Percentiles rank a stretch among this genome's conserved stretches.
phyloP scores from a whole-genome alignment of 208 protist genomes.

The Leishmania major region DNA sequence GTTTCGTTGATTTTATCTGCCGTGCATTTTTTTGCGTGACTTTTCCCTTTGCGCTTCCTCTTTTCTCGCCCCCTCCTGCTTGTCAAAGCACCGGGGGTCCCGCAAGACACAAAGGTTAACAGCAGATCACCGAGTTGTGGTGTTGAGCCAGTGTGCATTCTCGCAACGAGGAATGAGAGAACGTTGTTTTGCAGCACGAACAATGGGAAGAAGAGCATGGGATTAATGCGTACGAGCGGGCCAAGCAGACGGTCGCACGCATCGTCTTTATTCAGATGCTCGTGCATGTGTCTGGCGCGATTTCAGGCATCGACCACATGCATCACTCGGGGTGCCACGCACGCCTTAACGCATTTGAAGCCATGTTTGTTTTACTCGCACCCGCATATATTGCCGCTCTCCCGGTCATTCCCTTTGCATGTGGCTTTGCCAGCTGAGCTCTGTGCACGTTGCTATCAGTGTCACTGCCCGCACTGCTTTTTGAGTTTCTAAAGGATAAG shows the following conservation, averaged over 20 bases:
- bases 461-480: not conserved
- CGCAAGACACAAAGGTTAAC: not conserved
- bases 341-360: not conserved
- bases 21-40: not conserved
- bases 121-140: not conserved
- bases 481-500: not conserved
- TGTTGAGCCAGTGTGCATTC: not conserved
- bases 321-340: too few relatives aligned
- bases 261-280: not conserved
- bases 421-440: not conserved
- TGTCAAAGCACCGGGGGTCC: not conserved
- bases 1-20: not conserved
- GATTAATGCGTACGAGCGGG: not conserved
- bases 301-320: not conserved
- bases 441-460: not conserved
- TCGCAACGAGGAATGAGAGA: not conserved
- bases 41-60: not conserved
- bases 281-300: not conserved
- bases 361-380: not conserved
- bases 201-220: not conserved
- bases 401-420: not conserved
- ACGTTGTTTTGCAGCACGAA: not conserved
- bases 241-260: not conserved
- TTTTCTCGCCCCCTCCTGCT: not conserved
- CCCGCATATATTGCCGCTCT: not conserved